Base-by-base conservation (phyloP, 2,329 filamentous ascomycete species). In the Calonectria pauciramosa region DNA sequence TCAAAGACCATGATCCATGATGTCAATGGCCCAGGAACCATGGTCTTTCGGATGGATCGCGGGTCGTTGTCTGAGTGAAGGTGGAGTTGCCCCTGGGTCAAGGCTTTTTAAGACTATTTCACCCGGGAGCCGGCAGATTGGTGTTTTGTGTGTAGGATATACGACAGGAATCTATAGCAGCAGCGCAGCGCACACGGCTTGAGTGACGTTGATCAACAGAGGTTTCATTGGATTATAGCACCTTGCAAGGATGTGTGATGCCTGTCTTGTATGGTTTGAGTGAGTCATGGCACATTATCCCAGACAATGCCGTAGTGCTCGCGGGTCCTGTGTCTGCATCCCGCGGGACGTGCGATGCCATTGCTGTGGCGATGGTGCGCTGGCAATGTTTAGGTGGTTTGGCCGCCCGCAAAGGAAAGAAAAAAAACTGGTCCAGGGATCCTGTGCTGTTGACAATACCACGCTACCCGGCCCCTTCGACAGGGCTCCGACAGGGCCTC, bases 311-410 rank as follows among this genome's bases (percentile, higher is more conserved):
- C 59, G 59, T 30, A 54, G 44, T 32, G 44, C 41, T 41, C 16
- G 23, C 38, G 23, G 26, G 20, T 56, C 20, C 16, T 52, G 41
- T 32, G 59, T 51, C 23, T 47, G 59, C 32, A 38, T 30, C 49
- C 49, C 11, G 49, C 38, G 68, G 68, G 67, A 76, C 74, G 74
- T 75, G 71, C 73, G 65, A 78, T 76, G 74, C 73, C 72, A 79
- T 79, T 76, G 75, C 79, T 76, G 70, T 74, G 75, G 76, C 73
- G 71, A 81, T 80, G 77, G 76, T 80, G 77, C 70, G 72, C 69
- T 78, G 77, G 77, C 77, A 66, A 47, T 60, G 59, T 67, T 70
- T 20, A 44, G 30, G 47, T 36, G 68, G 23, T 41, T 41, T 30
- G 32, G 51, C 26, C 36, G 69, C 60, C 26, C n/a, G n/a, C n/a